phyloP scores from a whole-genome alignment of 2,329 filamentous ascomycete genomes.

The Fusarium ambrosium region DNA sequence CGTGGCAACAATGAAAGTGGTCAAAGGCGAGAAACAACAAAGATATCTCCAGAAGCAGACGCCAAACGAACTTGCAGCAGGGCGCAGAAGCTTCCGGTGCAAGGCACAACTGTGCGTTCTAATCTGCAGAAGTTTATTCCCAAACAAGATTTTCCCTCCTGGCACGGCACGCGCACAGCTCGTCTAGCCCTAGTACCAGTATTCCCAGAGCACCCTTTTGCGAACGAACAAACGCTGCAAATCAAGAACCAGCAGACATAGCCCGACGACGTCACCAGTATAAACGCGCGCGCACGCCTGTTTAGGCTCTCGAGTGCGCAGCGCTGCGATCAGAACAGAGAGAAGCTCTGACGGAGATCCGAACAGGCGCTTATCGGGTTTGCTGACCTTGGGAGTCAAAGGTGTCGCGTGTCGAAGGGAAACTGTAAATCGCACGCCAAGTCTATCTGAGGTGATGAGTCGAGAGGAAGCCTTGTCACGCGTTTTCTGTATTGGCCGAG shows the following conservation, averaged over 20 bases:
- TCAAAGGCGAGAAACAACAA: slow-evolving; percentile 18
- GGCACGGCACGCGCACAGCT: slow-evolving; percentile 36
- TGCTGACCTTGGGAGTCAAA: slow-evolving; percentile 2
- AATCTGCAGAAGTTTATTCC: slow-evolving; percentile 50
- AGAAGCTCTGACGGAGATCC: slow-evolving; percentile 8
- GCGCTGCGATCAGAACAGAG: slow-evolving; percentile 19
- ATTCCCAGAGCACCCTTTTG: slow-evolving; percentile 43
- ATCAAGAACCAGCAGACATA: slow-evolving; percentile 41
- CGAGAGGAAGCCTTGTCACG: background rate
- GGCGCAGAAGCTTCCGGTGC: slow-evolving; percentile 28
- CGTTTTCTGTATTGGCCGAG: background rate
- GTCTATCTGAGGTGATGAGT: background rate
- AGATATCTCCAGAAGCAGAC: slow-evolving; percentile 15
- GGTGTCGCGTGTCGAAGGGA: slow-evolving; percentile 19
- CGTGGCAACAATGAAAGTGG: slow-evolving; percentile 10
- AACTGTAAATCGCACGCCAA: slow-evolving; percentile 15
- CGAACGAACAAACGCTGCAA: slow-evolving; percentile 20
- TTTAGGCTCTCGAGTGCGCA: slow-evolving; percentile 19
- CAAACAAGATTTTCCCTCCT: slow-evolving; percentile 40
- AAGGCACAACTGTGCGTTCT: slow-evolving; percentile 42
- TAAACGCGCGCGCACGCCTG: slow-evolving; percentile 19
- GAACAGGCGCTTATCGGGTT: slow-evolving; percentile 15
- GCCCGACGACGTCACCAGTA: slow-evolving; percentile 34
- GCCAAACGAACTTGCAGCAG: slow-evolving; percentile 23
- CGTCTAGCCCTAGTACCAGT: slow-evolving; percentile 43